A percentile compares a stretch with the other conserved stretches of the same genome.
Conservation (phyloP, 2,329 filamentous ascomycete species). For the Daldinia sp. region DNA sequence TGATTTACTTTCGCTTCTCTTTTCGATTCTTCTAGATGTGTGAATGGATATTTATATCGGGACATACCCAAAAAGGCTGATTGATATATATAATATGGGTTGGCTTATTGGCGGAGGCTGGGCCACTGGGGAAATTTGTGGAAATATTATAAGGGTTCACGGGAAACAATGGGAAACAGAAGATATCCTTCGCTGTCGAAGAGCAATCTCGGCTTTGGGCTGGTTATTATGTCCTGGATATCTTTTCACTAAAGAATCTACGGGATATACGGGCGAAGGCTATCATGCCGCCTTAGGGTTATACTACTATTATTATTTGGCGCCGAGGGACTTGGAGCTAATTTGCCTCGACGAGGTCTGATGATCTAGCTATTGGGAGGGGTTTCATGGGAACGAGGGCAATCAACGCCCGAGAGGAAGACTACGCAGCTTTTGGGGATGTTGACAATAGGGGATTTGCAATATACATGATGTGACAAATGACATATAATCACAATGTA, state of each 20-base stretch:
- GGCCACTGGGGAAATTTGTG: constrained; percentile 16
- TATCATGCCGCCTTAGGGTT: background rate
- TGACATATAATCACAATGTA: constrained; percentile 10
- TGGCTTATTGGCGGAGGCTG: constrained; percentile 24
- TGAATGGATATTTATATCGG: constrained; percentile 23
- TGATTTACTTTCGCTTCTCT: constrained; percentile 4
- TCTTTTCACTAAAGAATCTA: constrained; percentile 4
- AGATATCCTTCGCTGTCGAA: constrained; percentile 4
- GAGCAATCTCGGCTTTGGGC: constrained; percentile 12
- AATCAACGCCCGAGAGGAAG: background rate
- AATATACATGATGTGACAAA: constrained; percentile 15
- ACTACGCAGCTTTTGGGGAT: background rate
- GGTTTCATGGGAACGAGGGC: background rate
- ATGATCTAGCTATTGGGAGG: background rate
- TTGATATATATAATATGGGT: too few species aligned
- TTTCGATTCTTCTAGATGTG: constrained; percentile 23
- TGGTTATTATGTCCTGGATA: constrained; percentile 7
- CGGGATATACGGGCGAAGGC: background rate
- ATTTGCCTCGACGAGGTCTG: background rate
- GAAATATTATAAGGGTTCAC: constrained; percentile 9
- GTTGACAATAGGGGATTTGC: constrained; percentile 6
- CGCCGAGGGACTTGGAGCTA: background rate
- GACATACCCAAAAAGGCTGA: constrained; percentile 24
- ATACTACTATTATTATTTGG: background rate
- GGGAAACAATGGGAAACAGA: constrained; percentile 4